Percentiles rank a stretch among this genome's conserved stretches.
phyloP scores from a whole-genome alignment of 495 filamentous ascomycete species.

The Hypoxylon rickii region DNA sequence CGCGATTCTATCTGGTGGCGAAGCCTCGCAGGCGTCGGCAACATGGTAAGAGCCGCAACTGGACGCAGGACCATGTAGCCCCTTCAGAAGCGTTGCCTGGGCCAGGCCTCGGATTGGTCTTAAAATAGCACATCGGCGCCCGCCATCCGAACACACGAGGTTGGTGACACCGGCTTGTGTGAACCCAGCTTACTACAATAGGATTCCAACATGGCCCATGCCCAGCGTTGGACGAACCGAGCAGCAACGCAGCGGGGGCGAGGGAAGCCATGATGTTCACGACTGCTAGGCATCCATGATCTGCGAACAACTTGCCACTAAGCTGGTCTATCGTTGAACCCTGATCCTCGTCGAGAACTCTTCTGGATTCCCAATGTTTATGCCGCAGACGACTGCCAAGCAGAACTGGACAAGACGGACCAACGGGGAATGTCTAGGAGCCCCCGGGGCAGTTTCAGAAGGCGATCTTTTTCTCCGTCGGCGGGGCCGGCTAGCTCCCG shows the following conservation, averaged over 20 bases:
- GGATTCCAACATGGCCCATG: slow-evolving; percentile 17
- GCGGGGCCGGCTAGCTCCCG: slow-evolving; percentile 23
- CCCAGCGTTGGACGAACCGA: slow-evolving; percentile 16
- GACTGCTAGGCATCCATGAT: slow-evolving; percentile 14
- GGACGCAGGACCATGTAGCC: slow-evolving; percentile 1
- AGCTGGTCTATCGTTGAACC: slow-evolving; percentile 13
- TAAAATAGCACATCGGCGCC: slow-evolving; percentile 19
- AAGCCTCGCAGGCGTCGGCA: not conserved
- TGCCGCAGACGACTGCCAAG: slow-evolving; percentile 23
- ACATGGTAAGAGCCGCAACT: not conserved
- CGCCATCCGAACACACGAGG: slow-evolving; percentile 12
- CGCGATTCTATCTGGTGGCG: not conserved
- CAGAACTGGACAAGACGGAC: slow-evolving; percentile 1
- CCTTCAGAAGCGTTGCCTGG: not conserved
- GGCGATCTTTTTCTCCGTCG: slow-evolving; percentile 23
- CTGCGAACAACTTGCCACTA: slow-evolving; percentile 19
- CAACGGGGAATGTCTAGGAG: slow-evolving; percentile 26
- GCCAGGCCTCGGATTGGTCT: slow-evolving; percentile 3
- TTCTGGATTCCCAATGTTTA: slow-evolving; percentile 23
- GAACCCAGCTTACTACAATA: slow-evolving; percentile 29
- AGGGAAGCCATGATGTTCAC: slow-evolving; percentile 2
- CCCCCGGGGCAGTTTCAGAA: slow-evolving; percentile 28
- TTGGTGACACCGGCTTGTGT: slow-evolving; percentile 7
- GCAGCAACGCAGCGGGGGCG: slow-evolving; percentile 22
- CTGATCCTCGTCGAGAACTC: slow-evolving; percentile 23